Base-by-base conservation (phyloP, 352 stramenopile genomes). In the Achlya hypogyna region DNA sequence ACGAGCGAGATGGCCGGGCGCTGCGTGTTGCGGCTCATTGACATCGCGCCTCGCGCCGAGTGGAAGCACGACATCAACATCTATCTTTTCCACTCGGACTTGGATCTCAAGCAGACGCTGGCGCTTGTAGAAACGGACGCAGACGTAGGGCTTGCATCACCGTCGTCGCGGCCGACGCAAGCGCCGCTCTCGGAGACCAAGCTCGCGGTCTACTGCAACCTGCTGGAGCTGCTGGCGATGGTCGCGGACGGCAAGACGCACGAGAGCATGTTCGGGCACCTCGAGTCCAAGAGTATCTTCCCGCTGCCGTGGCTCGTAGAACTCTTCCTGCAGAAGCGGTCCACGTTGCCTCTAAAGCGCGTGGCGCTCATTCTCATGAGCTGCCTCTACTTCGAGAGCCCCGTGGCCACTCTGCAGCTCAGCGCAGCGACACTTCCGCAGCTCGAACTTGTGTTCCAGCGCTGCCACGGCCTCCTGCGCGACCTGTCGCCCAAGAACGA, bases 11-110 rank as follows among this genome's bases (percentile, higher is more conserved):
- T 32, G 4, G 60, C 60, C 14, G 60, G 60, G 20, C 60, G 43
- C 40, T 59, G 40, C 34, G 60, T 67, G 38, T 27, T 67, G 8
- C 27, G 31, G 10, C 27, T 67, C 16, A 5, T 67, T 23, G 23
- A 49, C 25, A 49, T 58, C 27, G 51, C 60, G 3, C 23, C 23
- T n/a, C 25, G 60, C 22, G 60, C 51, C 28, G 60, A 67, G 27
- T 67, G 60, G 60, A 67, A 67, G 49, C 28, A 34, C 25, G 60
- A 67, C 25, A 58, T 49, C n/a, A 67, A 45, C 20, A 10, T 67
- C 8, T 60, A 58, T 28, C 60, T 67, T 4, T 67, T 67, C 42
- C 60, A 67, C 28, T 67, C 60, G 12, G 29, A 51, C 12, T 42
- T 56, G 16, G 60, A 67, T 38, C 23, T 67, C 12, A 58, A 42